Percentiles rank a stretch among this genome's conserved stretches.
phyloP scores from a whole-genome alignment of 2,329 filamentous ascomycete species.

The Aspergillus viridinutans region DNA sequence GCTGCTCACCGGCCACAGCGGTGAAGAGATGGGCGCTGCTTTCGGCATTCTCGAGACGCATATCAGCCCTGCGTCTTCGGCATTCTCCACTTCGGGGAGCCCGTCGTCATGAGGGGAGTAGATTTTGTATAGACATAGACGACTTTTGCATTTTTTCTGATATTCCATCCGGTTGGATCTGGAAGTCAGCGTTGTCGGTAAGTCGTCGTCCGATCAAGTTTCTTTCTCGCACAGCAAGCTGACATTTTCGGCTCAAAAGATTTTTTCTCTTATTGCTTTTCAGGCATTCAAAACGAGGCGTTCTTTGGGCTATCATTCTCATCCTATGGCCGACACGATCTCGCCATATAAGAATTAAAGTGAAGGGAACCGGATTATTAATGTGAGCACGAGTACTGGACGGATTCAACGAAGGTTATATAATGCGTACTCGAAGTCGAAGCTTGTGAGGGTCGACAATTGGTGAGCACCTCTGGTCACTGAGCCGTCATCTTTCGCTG shows the following conservation, averaged over 20 bases:
- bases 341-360: constrained; percentile 16
- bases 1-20: constrained; percentile 36
- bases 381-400: constrained; percentile 16
- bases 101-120: constrained; percentile 3
- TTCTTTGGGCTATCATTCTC: constrained; percentile 8
- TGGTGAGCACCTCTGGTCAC: not conserved
- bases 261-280: not conserved
- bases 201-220: not conserved
- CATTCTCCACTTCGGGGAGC: constrained; percentile 10
- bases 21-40: constrained; percentile 24
- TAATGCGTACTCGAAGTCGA: constrained; percentile 10
- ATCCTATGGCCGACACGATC: constrained; percentile 6
- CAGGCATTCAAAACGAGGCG: constrained; percentile 12
- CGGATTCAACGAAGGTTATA: constrained; percentile 4
- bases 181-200: constrained; percentile 5
- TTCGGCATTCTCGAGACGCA: constrained; percentile 26
- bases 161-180: constrained; percentile 6
- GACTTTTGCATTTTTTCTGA: not conserved
- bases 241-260: not conserved
- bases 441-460: constrained; percentile 3
- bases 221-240: not conserved
- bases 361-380: constrained; percentile 12
- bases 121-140: constrained; percentile 3
- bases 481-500: not conserved
- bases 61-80: constrained; percentile 12